Evolutionary conservation across 2,329 filamentous ascomycete species (phyloP).

Genomic region (Hymenoscyphus linearis): DNA sequence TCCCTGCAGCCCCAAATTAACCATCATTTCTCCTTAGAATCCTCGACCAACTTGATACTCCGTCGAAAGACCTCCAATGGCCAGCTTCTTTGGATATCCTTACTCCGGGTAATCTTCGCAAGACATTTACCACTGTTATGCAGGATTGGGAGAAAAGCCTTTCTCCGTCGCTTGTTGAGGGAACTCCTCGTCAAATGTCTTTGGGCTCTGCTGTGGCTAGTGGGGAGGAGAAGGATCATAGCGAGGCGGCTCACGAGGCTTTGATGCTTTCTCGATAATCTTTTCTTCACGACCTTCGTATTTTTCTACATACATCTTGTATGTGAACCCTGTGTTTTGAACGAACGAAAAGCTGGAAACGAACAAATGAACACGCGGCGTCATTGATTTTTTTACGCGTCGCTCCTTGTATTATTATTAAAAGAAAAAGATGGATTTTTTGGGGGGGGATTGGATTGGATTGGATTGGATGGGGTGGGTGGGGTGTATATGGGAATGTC

Average conservation of each 20-base stretch:
- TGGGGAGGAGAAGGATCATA: constrained; percentile 22
- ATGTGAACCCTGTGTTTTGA: no score
- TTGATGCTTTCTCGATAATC: constrained; percentile 23
- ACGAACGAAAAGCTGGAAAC: no score
- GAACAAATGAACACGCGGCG: no score
- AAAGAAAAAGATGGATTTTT: background rate
- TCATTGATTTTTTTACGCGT: no score
- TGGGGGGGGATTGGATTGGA: background rate
- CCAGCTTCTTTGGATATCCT: constrained; percentile 42
- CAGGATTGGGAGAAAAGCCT: constrained; percentile 85
- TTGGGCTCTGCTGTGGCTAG: constrained; percentile 40
- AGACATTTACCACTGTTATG: constrained; percentile 80
- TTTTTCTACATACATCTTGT: no score
- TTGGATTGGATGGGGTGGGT: background rate
- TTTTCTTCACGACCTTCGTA: no score
- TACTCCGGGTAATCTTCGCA: constrained; percentile 65
- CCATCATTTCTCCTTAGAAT: background rate
- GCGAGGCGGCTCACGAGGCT: constrained; percentile 34
- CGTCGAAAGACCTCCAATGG: constrained; percentile 35
- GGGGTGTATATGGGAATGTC: no score
- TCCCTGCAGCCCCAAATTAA: background rate
- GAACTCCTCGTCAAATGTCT: constrained; percentile 40
- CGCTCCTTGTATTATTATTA: no score
- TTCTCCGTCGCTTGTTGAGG: constrained; percentile 41
- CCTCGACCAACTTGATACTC: constrained; percentile 6